These are phyloP conservation scores for Colletotrichum lupini DNA, from an alignment of 2,329 filamentous ascomycete genomes.

Conservation along the genomic window DNA sequence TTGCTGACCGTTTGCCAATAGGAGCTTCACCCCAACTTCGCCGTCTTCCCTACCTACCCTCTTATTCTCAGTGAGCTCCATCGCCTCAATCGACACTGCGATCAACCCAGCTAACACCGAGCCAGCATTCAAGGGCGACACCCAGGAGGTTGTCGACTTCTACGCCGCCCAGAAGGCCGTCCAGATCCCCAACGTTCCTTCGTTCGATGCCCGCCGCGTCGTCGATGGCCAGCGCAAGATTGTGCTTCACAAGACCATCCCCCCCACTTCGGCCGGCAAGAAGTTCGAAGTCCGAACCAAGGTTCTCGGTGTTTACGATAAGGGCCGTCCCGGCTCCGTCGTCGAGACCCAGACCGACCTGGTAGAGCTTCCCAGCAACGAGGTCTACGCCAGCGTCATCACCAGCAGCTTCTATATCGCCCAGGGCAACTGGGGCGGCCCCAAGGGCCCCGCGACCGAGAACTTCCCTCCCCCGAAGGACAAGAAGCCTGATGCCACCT, in stretches of 20 bases:
- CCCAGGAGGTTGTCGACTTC: conserved; percentile 85
- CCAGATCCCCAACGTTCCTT: conserved; percentile 80
- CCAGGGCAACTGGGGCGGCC: conserved; percentile 86
- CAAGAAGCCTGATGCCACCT: conserved; percentile 75
- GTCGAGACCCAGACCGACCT: conserved; percentile 83
- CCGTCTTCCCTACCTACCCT: conserved; percentile 90
- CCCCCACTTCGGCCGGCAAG: conserved; percentile 75
- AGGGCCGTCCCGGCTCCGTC: conserved; percentile 85
- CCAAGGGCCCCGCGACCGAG: conserved; percentile 84
- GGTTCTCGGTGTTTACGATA: conserved; percentile 89
- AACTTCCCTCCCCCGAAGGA: conserved; percentile 82
- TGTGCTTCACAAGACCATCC: conserved; percentile 80
- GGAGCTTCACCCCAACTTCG: conserved; percentile 89
- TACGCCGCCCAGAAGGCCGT: conserved; percentile 75
- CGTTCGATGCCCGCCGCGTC: conserved; percentile 78
- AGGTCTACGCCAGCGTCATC: conserved; percentile 77
- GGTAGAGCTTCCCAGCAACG: conserved; percentile 75
- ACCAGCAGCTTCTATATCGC: conserved; percentile 83
- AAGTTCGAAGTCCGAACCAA: conserved; percentile 82
- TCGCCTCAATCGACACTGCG: neutral
- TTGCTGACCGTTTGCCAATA: conserved; percentile 45
- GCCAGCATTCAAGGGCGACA: conserved; percentile 79
- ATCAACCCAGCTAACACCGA: conserved; percentile 20
- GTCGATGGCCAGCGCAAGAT: conserved; percentile 88
- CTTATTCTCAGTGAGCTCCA: conserved; percentile 75